Conservation (phyloP, 2,329 filamentous ascomycete species). For the Cordyceps tenuipes region DNA sequence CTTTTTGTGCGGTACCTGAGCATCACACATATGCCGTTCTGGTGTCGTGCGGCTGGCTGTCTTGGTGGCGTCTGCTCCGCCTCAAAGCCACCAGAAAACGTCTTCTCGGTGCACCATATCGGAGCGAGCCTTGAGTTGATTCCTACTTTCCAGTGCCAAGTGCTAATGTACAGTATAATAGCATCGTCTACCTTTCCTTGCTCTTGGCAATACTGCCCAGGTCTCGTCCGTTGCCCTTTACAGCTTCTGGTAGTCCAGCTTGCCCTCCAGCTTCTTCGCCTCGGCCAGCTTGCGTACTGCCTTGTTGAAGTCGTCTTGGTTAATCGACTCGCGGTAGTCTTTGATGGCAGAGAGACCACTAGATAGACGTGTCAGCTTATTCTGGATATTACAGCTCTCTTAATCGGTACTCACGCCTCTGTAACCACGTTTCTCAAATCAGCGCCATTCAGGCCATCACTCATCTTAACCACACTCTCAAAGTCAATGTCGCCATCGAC, state of each 20-base stretch:
- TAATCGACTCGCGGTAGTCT: slow-evolving; percentile 91
- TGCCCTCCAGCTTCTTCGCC: slow-evolving; percentile 96
- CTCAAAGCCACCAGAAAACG: background rate
- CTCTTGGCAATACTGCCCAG: background rate
- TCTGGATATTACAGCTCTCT: too few species aligned
- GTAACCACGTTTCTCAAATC: slow-evolving; percentile 97
- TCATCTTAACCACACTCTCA: slow-evolving; percentile 99
- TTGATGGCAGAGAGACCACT: slow-evolving; percentile 97
- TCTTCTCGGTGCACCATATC: background rate
- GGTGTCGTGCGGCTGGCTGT: background rate
- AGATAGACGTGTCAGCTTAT: slow-evolving; percentile 1
- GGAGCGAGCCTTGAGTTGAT: background rate
- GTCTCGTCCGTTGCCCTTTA: slow-evolving; percentile 32
- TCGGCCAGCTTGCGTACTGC: slow-evolving; percentile 96
- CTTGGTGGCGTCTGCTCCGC: slow-evolving; percentile 1
- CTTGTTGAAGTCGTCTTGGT: slow-evolving; percentile 99
- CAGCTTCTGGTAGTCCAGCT: slow-evolving; percentile 94
- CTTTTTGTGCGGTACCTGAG: too few species aligned
- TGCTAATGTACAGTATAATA: slow-evolving; percentile 9
- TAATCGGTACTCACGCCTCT: slow-evolving; percentile 71
- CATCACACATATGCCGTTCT: background rate
- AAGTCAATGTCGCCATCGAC: slow-evolving; percentile 96
- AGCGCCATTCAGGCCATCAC: slow-evolving; percentile 92
- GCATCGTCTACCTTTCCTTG: background rate
- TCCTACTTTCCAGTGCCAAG: slow-evolving; percentile 1